phyloP scores from a whole-genome alignment of 768 basidiomycete genomes.

The Termitomyces sp. region DNA sequence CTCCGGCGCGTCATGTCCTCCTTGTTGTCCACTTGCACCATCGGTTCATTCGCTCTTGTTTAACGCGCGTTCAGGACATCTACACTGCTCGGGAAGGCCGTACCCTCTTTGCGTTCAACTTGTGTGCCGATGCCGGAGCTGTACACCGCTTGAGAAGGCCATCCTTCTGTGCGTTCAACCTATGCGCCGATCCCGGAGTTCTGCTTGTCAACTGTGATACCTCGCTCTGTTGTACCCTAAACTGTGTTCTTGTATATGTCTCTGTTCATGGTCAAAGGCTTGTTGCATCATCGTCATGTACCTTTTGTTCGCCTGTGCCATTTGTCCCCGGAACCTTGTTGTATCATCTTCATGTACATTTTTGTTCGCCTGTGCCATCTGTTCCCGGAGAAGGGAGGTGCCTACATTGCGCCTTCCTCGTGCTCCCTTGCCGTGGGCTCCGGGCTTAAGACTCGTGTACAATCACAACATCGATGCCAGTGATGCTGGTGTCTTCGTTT shows the following conservation, averaged over 20 bases:
- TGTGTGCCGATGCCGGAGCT: not conserved
- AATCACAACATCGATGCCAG: not conserved
- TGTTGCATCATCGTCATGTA: not conserved
- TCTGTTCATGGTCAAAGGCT: not conserved
- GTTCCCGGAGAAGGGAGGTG: constrained; percentile 6
- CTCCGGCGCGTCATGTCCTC: not conserved
- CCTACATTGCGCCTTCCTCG: constrained; percentile 3
- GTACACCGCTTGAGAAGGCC: not conserved
- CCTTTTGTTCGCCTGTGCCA: not conserved
- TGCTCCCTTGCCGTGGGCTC: constrained; percentile 19
- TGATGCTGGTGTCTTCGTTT: not conserved
- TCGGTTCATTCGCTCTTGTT: not conserved
- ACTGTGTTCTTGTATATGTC: not conserved
- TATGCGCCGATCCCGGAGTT: not conserved
- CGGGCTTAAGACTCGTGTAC: constrained; percentile 16
- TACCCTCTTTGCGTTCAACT: not conserved
- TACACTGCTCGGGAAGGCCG: not conserved
- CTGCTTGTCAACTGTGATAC: not conserved
- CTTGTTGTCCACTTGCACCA: not conserved
- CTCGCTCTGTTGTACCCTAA: not conserved
- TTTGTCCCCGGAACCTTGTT: not conserved
- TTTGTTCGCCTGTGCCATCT: constrained; percentile 2
- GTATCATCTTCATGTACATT: not conserved
- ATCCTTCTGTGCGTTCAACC: not conserved
- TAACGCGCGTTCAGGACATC: not conserved